A percentile compares a stretch with the other conserved stretches of the same genome.
Conservation (phyloP, 345 rosid species). For the Eucalyptus pauciflora region DNA sequence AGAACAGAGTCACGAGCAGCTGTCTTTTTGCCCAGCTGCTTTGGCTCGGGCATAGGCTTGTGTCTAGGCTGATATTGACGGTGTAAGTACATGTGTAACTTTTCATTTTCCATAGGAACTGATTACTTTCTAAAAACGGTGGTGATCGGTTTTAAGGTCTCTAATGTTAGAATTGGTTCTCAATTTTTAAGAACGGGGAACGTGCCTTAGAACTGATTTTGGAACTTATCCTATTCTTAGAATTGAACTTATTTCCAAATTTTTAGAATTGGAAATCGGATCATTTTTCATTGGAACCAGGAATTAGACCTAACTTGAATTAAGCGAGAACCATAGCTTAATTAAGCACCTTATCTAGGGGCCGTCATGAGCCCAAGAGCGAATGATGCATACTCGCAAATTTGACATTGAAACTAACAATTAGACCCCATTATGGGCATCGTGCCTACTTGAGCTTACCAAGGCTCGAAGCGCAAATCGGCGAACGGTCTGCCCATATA, state of each 20-base stretch:
- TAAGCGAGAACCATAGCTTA: neutral
- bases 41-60: neutral
- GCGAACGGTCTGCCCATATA: neutral
- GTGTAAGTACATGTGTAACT: neutral
- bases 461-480: neutral
- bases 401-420: neutral
- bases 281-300: neutral
- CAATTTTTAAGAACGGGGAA: accelerated
- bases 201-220: neutral
- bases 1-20: neutral
- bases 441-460: neutral
- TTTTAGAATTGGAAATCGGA: neutral
- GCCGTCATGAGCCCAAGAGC: neutral
- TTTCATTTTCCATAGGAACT: neutral
- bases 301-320: neutral
- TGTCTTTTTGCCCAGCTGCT: neutral
- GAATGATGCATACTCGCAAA: neutral
- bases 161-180: neutral
- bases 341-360: no score
- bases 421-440: neutral
- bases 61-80: neutral
- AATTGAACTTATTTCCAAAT: neutral
- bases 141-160: accelerated
- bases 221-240: neutral
- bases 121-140: no score